Evolutionary conservation across 257 asterid genomes (phyloP).

Genomic region (Fraxinus anomala): DNA sequence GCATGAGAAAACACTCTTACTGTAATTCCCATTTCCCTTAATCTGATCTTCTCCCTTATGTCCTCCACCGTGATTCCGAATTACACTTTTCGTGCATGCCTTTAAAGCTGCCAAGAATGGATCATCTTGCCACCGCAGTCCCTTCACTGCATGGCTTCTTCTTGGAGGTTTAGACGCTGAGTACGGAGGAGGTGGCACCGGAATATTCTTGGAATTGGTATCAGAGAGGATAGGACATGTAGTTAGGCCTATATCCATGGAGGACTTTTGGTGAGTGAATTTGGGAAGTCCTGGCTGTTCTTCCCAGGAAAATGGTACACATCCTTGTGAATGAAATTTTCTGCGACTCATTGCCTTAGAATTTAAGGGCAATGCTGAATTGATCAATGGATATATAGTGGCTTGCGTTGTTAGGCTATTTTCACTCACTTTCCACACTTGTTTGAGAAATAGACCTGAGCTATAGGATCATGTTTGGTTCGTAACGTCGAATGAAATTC

Average conservation of each 20-base stretch:
- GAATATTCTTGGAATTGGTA: neutral
- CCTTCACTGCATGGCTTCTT: constrained; percentile 30
- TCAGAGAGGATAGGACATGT: neutral
- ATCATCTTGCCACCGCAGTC: constrained; percentile 38
- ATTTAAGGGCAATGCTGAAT: neutral
- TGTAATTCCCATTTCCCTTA: constrained; percentile 13
- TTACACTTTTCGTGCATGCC: constrained; percentile 44
- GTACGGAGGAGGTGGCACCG: constrained; percentile 52
- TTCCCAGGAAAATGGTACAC: constrained; percentile 81
- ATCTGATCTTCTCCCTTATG: constrained; percentile 22
- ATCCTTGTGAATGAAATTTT: constrained; percentile 42
- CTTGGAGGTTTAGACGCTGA: constrained; percentile 17
- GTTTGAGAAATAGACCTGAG: neutral
- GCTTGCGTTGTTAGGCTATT: neutral
- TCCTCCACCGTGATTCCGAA: neutral
- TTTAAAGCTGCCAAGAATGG: constrained; percentile 64
- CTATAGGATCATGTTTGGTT: too few species aligned
- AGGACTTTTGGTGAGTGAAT: constrained; percentile 33
- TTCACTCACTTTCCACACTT: neutral
- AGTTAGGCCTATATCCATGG: constrained; percentile 6
- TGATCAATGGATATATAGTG: neutral
- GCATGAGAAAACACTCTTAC: constrained; percentile 41
- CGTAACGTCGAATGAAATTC: neutral
- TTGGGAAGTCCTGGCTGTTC: constrained; percentile 69
- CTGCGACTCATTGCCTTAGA: constrained; percentile 42